Evolutionary conservation across 164 flowering plant species (phyloP).

Genomic region (Vitis rotundifolia): DNA sequence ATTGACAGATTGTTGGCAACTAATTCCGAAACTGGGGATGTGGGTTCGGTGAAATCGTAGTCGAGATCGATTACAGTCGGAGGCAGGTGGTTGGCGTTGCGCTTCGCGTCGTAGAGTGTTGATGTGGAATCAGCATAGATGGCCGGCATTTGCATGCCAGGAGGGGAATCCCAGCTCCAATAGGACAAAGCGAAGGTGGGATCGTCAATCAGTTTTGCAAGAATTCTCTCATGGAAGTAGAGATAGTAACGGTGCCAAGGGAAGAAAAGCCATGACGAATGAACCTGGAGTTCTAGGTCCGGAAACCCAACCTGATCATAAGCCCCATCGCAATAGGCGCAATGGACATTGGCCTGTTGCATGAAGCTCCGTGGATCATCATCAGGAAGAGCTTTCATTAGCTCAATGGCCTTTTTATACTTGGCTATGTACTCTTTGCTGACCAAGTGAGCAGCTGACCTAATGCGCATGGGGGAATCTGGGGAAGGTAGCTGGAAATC

Average conservation of each 20-base stretch:
- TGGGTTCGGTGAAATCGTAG: conserved; percentile 28
- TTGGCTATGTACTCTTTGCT: conserved; percentile 46
- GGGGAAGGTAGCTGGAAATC: conserved; percentile 49
- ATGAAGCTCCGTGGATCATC: conserved; percentile 60
- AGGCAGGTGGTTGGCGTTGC: conserved; percentile 34
- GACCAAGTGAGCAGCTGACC: conserved; percentile 60
- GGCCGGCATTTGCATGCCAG: conserved; percentile 59
- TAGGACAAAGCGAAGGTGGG: conserved; percentile 60
- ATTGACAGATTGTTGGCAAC: conserved; percentile 34
- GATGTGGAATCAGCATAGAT: conserved; percentile 31
- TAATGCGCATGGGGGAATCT: conserved; percentile 33
- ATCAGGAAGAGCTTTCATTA: conserved; percentile 51
- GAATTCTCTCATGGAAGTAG: conserved; percentile 45
- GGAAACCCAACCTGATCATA: conserved; percentile 47
- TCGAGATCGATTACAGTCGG: conserved; percentile 44
- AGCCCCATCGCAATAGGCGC: conserved; percentile 64
- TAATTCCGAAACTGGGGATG: background rate
- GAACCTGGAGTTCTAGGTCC: conserved; percentile 50
- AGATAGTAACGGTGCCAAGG: conserved; percentile 59
- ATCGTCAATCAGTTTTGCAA: conserved; percentile 59
- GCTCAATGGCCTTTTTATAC: conserved; percentile 42
- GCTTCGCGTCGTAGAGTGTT: conserved; percentile 34
- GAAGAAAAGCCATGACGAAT: conserved; percentile 64
- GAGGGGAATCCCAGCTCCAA: conserved; percentile 71
- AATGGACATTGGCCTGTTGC: conserved; percentile 68